Base-by-base conservation (phyloP, 257 asterid genomes). In the Nicotiana tabacum region DNA sequence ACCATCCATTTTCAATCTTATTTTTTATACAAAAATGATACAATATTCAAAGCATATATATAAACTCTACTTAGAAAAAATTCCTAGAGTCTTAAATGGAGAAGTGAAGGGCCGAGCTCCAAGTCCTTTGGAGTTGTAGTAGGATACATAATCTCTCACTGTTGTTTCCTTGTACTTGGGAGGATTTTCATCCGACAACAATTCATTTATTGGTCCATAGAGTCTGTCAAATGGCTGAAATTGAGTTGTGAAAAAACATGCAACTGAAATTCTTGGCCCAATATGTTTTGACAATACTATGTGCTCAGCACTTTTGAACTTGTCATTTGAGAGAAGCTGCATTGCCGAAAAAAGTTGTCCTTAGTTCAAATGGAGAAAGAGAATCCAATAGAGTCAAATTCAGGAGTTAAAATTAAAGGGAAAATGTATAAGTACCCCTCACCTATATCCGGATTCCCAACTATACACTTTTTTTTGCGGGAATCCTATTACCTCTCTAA, bases 201-300 rank as follows among this genome's bases (percentile, higher is more conserved):
- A 86, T 82, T 89, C 87, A 66, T 92, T 77, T 29, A 92, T 86
- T 4, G 98, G 98, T 2, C 92, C 93, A 51, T 83, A 88, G 16
- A 85, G 83, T 82, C 78, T 88, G 65, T 35, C 89, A 91, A 83
- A 81, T 86, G 78, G 9, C 69, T 82, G 9, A 87, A 30, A 55
- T 92, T 83, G 1, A 94, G 94, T 74, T 82, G 72, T 92, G 84
- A 92, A 92, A 89, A 93, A 92, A 82, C 94, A 91, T 6, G 94
- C 95, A 0, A 89, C 81, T 10, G 98, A 93, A 1, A 93, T 87
- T 2, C 98, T 91, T 53, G 88, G 85, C 18, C 92, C 97, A 9
- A 29, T 61, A 0, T 85, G 21, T 85, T 88, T 90, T 0, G 91
- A 87, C 87, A 90, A 2, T 24, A 92, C 98, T 86, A 96, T 84